These are phyloP conservation scores for Astrocystis sublimbata DNA, from an alignment of 495 filamentous ascomycete genomes.

Conservation along the genomic window DNA sequence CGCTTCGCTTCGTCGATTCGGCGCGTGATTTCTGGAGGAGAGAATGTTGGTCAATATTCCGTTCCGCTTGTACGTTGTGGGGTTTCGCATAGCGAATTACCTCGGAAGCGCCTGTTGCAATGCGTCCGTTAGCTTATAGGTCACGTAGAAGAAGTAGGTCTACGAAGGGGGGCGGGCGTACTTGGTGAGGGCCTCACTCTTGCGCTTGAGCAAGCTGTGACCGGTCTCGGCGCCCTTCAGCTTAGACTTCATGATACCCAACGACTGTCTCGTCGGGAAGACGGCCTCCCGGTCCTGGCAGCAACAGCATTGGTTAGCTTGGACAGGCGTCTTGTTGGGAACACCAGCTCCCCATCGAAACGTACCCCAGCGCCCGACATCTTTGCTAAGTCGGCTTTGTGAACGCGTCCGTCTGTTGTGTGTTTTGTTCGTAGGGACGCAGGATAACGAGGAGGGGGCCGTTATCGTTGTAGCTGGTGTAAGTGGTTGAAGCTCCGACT, in stretches of 20 bases:
- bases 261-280: slow-evolving; percentile 95
- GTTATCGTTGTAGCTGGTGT: not conserved
- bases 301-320: slow-evolving; percentile 15
- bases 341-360: slow-evolving; percentile 18
- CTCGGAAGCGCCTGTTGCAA: slow-evolving; percentile 74
- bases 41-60: slow-evolving; percentile 17
- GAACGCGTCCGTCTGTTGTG: not conserved
- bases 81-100: slow-evolving; percentile 38
- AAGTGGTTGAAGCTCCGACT: not conserved
- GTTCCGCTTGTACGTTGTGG: slow-evolving; percentile 3
- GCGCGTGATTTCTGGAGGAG: slow-evolving; percentile 76
- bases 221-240: slow-evolving; percentile 94
- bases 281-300: slow-evolving; percentile 83
- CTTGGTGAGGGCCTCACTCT: slow-evolving; percentile 93
- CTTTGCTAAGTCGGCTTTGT: slow-evolving; percentile 8
- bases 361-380: slow-evolving; percentile 55
- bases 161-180: slow-evolving; percentile 44
- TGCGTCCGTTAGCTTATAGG: slow-evolving; percentile 2
- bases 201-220: slow-evolving; percentile 84
- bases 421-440: not conserved
- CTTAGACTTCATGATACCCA: slow-evolving; percentile 97
- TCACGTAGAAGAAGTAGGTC: no score
- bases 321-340: slow-evolving; percentile 4
- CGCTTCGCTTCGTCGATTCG: slow-evolving; percentile 98
- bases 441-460: not conserved